Percentiles rank a stretch among this genome's conserved stretches.
Evolutionary conservation across 345 rosid genomes (phyloP).

Genomic region (Iberis pinnata): DNA sequence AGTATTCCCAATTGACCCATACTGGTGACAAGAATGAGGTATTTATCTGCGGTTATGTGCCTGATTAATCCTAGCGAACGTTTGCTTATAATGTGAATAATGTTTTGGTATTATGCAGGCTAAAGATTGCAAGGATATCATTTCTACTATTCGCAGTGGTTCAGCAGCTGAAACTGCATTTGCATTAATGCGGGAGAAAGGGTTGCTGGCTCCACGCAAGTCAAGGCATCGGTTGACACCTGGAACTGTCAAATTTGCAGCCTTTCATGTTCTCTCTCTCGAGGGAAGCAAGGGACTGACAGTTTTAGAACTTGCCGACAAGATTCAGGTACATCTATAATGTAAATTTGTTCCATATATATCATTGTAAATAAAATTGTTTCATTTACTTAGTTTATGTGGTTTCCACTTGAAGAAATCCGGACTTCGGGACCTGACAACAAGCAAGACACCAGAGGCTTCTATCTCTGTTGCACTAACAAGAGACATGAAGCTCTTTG

Average conservation of each 20-base stretch:
- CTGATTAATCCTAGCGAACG: neutral
- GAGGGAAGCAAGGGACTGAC: slow-evolving; percentile 94
- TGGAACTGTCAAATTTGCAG: slow-evolving; percentile 99
- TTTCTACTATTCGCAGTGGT: slow-evolving; percentile 85
- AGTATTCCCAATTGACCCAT: slow-evolving; percentile 30
- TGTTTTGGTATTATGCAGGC: slow-evolving; percentile 42
- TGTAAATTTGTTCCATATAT: neutral
- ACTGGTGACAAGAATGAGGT: slow-evolving; percentile 70
- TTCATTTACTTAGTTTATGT: slow-evolving; percentile 7
- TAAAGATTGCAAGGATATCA: slow-evolving; percentile 61
- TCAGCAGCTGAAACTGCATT: slow-evolving; percentile 96
- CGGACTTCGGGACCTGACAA: slow-evolving; percentile 90
- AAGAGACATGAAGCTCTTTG: slow-evolving; percentile 97
- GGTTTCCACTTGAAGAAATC: slow-evolving; percentile 57
- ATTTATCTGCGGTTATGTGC: neutral
- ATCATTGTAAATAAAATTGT: neutral
- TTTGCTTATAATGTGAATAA: slow-evolving; percentile 8
- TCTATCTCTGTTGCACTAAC: slow-evolving; percentile 99
- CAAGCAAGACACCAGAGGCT: slow-evolving; percentile 99
- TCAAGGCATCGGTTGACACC: slow-evolving; percentile 98
- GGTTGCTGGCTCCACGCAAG: slow-evolving; percentile 76
- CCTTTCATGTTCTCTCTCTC: slow-evolving; percentile 96
- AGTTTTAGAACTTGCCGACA: slow-evolving; percentile 89
- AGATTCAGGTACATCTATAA: slow-evolving; percentile 68
- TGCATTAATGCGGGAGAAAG: slow-evolving; percentile 86